A percentile compares a stretch with the other conserved stretches of the same genome.
Conservation (phyloP, 2,329 filamentous ascomycete genomes). For the Trichoderma polysporum region DNA sequence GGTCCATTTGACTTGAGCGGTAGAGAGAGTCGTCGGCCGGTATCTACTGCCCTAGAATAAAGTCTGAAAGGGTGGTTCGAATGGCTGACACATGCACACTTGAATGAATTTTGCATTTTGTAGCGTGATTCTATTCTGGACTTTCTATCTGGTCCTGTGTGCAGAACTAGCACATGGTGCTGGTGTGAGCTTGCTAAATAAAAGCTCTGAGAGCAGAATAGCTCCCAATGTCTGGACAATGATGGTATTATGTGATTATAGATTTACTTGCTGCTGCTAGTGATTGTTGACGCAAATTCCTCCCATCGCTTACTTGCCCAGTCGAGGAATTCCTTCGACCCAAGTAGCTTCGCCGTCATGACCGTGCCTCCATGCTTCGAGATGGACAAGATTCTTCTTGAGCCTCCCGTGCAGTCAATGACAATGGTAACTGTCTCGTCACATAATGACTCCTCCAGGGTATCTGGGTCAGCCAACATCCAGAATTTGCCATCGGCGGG, state of each 20-base stretch:
- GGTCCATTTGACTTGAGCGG: constrained; percentile 55
- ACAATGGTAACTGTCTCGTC: constrained; percentile 80
- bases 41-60: constrained; percentile 86
- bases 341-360: constrained; percentile 61
- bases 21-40: constrained; percentile 67
- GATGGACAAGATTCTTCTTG: constrained; percentile 63
- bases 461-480: constrained; percentile 85
- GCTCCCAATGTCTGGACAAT: neutral
- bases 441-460: constrained; percentile 83
- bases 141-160: neutral
- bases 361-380: constrained; percentile 81
- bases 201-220: neutral
- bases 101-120: neutral
- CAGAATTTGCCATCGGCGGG: constrained; percentile 56
- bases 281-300: constrained; percentile 36
- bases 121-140: neutral
- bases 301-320: constrained; percentile 39
- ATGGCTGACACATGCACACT: constrained; percentile 66
- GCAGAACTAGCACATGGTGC: neutral
- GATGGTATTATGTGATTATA: constrained; percentile 30
- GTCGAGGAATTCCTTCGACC: constrained; percentile 60
- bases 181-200: neutral
- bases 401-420: constrained; percentile 61
- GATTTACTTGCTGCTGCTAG: constrained; percentile 16
- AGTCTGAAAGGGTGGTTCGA: constrained; percentile 80